These are phyloP conservation scores for Aureobasidium namibiae DNA, from an alignment of 2,329 filamentous ascomycete species.

Conservation along the genomic window DNA sequence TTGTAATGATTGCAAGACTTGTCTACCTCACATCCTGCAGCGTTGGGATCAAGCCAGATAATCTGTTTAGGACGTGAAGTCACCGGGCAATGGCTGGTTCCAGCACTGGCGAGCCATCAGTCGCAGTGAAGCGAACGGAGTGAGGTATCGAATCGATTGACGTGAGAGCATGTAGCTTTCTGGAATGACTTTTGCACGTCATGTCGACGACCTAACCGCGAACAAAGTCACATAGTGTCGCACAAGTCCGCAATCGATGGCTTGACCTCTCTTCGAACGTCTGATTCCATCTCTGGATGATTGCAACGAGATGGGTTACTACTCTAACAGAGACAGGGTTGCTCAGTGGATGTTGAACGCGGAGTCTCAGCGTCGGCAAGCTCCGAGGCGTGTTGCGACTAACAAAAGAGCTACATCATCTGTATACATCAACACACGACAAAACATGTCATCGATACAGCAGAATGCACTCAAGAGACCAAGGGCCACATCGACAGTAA, in stretches of 20 bases:
- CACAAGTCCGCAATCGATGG: neutral
- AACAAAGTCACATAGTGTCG: neutral
- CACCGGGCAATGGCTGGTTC: neutral
- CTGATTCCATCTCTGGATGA: too few relatives aligned
- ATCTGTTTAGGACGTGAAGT: neutral
- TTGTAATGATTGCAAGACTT: neutral
- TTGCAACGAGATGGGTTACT: neutral
- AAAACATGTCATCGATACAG: conserved; percentile 2
- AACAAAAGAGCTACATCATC: neutral
- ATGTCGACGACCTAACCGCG: neutral
- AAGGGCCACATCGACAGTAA: neutral
- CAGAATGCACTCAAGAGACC: conserved; percentile 11
- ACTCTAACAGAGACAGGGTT: neutral
- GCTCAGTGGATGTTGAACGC: neutral
- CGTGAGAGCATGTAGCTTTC: neutral
- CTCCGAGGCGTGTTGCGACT: neutral
- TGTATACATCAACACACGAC: neutral
- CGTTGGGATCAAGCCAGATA: neutral
- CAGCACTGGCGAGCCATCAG: too few relatives aligned
- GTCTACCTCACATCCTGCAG: neutral
- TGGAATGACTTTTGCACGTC: neutral
- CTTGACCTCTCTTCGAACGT: too few relatives aligned
- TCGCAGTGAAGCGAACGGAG: too few relatives aligned
- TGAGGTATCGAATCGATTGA: neutral
- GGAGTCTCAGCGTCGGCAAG: neutral